Evolutionary conservation across 768 basidiomycete species (phyloP), one percentile per base, ranked within the genome.

Genomic region (Lactifluus piperatus): DNA sequence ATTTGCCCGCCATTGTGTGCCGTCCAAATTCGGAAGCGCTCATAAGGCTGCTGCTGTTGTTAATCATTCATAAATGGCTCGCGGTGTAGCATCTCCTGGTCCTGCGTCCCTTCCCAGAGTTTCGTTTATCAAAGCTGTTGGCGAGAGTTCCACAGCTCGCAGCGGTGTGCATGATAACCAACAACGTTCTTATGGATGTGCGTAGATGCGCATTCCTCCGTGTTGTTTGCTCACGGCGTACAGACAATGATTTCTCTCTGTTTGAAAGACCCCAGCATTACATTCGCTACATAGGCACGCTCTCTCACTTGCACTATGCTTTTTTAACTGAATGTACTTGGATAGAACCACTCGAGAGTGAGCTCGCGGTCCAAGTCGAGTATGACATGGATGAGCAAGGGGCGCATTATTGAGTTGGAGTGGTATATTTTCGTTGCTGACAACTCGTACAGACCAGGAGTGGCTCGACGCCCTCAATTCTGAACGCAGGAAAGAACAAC

Each of bases 361-460:
- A 99, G 64, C 81, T 98, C 18, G 87, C 88, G 7, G 81, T 83
- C 39, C 93, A 95, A 65, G 95, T 99, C 24, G 97, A 98, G 71
- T 99, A 99, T 76, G 97, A 98, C 69, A 98, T 99, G 94, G 97
- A 98, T 68, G 97, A 97, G 69, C 94, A 97, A 82, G 94, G 93
- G 88, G 37, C 20, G 76, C 4, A 32, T 27, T 26, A 2, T 24
- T 14, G 22, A 18, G 29, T 27, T 27, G 5, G 18, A n/a, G 30
- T 24, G 16, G 13, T 18, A 3, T 26, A 24, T 43, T 22, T 50
- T 24, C 29, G 24, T 26, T 44, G 9, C 45, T 36, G 20, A 46
- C 32, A 22, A 39, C 18, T 26, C n/a, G 18, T 29, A 14, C 53
- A 94, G 94, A 98, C 74, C 85, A 91, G 72, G 89, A 92, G 71